Evolutionary conservation across 2,329 filamentous ascomycete species (phyloP).

Genomic region (Penicillium thymicola): DNA sequence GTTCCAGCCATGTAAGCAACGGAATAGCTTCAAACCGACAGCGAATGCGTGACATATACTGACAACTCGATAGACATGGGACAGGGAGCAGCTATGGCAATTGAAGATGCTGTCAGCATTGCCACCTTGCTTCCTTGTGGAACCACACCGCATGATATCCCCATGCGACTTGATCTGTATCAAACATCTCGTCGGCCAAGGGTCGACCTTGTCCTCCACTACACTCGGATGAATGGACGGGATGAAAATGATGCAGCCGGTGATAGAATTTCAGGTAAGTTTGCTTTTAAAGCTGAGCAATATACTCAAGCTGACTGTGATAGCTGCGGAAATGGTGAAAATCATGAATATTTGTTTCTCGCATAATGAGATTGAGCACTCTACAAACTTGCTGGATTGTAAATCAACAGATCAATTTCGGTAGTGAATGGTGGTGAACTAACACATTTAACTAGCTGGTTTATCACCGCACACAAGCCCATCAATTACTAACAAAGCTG

Average conservation of each 20-base stretch:
- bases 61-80: slow-evolving; percentile 23
- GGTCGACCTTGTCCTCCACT: slow-evolving; percentile 20
- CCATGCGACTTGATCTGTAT: slow-evolving; percentile 18
- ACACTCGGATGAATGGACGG: slow-evolving; percentile 23
- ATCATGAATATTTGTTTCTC: slow-evolving; percentile 22
- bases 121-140: slow-evolving; percentile 25
- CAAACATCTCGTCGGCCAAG: slow-evolving; percentile 19
- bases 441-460: no score
- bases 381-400: background rate
- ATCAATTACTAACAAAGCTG: no score
- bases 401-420: background rate
- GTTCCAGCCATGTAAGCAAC: slow-evolving; percentile 51
- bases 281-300: background rate
- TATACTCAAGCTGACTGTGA: background rate
- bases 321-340: slow-evolving; percentile 24
- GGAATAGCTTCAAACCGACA: background rate
- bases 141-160: slow-evolving; percentile 16
- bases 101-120: slow-evolving; percentile 32
- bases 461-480: no score
- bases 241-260: slow-evolving; percentile 19
- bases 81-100: slow-evolving; percentile 33
- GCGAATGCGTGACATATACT: background rate
- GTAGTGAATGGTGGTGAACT: background rate
- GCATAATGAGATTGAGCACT: slow-evolving; percentile 21
- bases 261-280: slow-evolving; percentile 17